phyloP scores from a whole-genome alignment of 2,329 filamentous ascomycete species.

The Colletotrichum incanum region DNA sequence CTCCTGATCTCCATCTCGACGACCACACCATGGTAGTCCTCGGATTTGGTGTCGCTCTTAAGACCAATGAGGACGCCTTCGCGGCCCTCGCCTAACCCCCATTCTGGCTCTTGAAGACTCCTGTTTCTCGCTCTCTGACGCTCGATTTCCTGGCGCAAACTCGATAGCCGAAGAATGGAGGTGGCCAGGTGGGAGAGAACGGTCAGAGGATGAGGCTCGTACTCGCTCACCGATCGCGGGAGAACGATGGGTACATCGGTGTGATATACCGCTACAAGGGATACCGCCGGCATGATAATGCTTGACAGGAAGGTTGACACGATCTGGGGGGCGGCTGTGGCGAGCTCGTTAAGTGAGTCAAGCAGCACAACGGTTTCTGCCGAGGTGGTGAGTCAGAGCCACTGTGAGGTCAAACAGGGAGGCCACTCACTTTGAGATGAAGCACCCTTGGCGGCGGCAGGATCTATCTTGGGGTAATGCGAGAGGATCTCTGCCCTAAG shows the following conservation, averaged over 20 bases:
- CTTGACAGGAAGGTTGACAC: slow-evolving; percentile 80
- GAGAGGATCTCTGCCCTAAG: slow-evolving; percentile 74
- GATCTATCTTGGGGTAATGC: slow-evolving; percentile 61
- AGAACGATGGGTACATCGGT: slow-evolving; percentile 78
- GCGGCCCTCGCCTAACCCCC: slow-evolving; percentile 82
- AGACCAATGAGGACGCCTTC: slow-evolving; percentile 86
- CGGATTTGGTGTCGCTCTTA: slow-evolving; percentile 61
- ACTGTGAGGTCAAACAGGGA: not conserved
- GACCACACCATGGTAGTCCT: slow-evolving; percentile 69
- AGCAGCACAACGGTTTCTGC: slow-evolving; percentile 82
- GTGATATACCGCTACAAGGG: slow-evolving; percentile 87
- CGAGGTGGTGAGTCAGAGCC: slow-evolving; percentile 32
- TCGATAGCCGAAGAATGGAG: slow-evolving; percentile 81
- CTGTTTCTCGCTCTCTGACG: slow-evolving; percentile 83
- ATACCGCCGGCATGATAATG: slow-evolving; percentile 76
- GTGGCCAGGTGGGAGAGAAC: slow-evolving; percentile 90
- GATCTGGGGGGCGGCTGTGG: slow-evolving; percentile 66
- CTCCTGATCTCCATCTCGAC: slow-evolving; percentile 89
- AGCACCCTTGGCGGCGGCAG: slow-evolving; percentile 53
- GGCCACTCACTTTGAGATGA: slow-evolving; percentile 60
- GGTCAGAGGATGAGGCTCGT: slow-evolving; percentile 79
- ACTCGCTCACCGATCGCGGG: slow-evolving; percentile 62
- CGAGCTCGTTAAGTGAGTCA: slow-evolving; percentile 82
- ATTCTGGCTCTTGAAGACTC: slow-evolving; percentile 82
- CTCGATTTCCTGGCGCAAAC: slow-evolving; percentile 81